Percentiles rank a stretch among this genome's conserved stretches.
Evolutionary conservation across 805 yeast genomes (phyloP).

Genomic region (Zygotorulaspora danielsina): DNA sequence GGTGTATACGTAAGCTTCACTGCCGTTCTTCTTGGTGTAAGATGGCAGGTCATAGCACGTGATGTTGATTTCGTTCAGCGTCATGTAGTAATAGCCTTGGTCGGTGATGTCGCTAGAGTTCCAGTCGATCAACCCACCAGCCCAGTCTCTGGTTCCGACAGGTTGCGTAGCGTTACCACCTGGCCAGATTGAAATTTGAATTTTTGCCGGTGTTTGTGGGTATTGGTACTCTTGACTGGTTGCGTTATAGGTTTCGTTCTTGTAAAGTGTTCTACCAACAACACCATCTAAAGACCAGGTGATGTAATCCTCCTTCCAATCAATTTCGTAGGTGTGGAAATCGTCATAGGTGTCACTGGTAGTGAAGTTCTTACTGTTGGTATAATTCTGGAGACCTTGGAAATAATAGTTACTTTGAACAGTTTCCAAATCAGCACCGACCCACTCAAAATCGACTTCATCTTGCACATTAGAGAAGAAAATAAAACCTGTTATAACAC

Average conservation of each 20-base stretch:
- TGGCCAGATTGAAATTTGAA: conserved; percentile 76
- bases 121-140: conserved; percentile 89
- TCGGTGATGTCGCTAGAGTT: conserved; percentile 62
- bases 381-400: conserved; percentile 66
- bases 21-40: conserved; percentile 43
- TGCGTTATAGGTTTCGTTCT: conserved; percentile 54
- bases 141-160: conserved; percentile 70
- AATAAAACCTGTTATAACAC: conserved; percentile 83
- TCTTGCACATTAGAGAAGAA: conserved; percentile 80
- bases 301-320: conserved; percentile 72
- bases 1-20: conserved; percentile 52
- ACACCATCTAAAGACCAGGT: conserved; percentile 73
- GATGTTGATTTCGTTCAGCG: conserved; percentile 55
- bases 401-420: conserved; percentile 80
- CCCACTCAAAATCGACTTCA: conserved; percentile 84
- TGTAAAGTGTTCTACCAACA: conserved; percentile 59
- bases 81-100: conserved; percentile 78
- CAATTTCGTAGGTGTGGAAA: conserved; percentile 72
- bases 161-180: conserved; percentile 57
- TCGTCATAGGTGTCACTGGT: conserved; percentile 52
- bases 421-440: conserved; percentile 63
- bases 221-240: conserved; percentile 53
- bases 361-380: conserved; percentile 47
- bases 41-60: conserved; percentile 72
- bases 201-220: conserved; percentile 73